These are phyloP conservation scores for Cenchrus purpureus DNA, from an alignment of 176 grass and related monocot genomes.

Conservation along the genomic window DNA sequence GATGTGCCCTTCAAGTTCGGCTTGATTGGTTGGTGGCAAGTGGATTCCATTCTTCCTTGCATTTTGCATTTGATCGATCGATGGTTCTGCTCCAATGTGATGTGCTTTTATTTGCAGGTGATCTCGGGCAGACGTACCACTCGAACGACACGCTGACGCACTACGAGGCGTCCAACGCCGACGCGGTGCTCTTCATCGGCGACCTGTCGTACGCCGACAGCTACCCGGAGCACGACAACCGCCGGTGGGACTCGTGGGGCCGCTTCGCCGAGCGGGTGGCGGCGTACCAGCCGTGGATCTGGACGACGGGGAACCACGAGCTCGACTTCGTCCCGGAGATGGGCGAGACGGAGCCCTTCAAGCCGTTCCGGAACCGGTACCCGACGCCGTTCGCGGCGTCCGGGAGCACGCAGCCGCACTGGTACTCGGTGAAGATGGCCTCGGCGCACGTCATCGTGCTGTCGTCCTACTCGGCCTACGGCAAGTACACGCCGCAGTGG, in stretches of 20 bases:
- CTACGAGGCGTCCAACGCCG: too few species aligned
- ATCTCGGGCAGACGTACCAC: too few species aligned
- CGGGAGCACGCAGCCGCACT: slow-evolving; percentile 36
- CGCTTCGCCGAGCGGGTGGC: slow-evolving; percentile 62
- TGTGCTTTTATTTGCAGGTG: too few species aligned
- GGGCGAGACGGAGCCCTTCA: slow-evolving; percentile 45
- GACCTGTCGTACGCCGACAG: too few species aligned
- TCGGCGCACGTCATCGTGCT: slow-evolving; percentile 52
- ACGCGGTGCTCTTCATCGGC: too few species aligned
- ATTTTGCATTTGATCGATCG: too few species aligned
- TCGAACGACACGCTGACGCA: too few species aligned
- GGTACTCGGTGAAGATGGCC: slow-evolving; percentile 54
- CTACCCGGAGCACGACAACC: too few species aligned
- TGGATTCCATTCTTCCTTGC: too few species aligned
- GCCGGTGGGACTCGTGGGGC: slow-evolving; percentile 32
- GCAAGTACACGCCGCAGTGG: slow-evolving; percentile 55
- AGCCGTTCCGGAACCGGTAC: slow-evolving; percentile 50
- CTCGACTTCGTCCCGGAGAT: slow-evolving; percentile 64
- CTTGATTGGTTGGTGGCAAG: too few species aligned
- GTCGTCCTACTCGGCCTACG: slow-evolving; percentile 45
- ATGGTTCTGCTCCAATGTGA: too few species aligned
- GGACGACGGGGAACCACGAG: slow-evolving; percentile 70
- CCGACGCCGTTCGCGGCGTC: slow-evolving; percentile 33
- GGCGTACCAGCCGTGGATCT: slow-evolving; percentile 70
- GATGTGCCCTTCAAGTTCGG: too few species aligned